Conservation (phyloP, 202 grass and related monocot genomes). For the Zoysia matrella region DNA sequence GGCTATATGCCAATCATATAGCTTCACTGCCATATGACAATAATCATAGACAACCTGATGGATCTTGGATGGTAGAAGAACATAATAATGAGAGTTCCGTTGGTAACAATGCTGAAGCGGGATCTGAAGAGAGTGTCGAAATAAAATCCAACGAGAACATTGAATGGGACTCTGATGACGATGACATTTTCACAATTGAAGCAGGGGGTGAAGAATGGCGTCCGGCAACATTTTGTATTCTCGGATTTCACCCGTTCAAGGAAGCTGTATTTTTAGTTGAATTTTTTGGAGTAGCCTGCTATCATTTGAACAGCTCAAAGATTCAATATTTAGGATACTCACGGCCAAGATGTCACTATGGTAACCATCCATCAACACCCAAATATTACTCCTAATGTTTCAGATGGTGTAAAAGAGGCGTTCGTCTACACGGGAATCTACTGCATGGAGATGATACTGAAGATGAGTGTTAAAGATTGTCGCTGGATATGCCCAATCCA, state of each 20-base stretch:
- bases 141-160: not conserved
- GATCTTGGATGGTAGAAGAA: conserved; percentile 12
- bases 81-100: not conserved
- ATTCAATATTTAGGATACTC: conserved; percentile 5
- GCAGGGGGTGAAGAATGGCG: no score
- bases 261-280: not conserved
- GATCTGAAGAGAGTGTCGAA: not conserved
- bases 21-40: no score
- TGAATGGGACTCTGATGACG: conserved; percentile 6
- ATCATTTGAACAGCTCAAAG: conserved; percentile 26
- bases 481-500: no score
- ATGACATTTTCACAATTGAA: not conserved
- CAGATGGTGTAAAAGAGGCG: no score
- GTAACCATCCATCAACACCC: no score
- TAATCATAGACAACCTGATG: not conserved
- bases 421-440: no score
- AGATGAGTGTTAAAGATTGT: no score
- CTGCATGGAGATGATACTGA: no score
- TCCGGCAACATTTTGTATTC: not conserved
- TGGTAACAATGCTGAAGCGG: not conserved
- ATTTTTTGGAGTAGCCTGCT: not conserved
- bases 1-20: no score
- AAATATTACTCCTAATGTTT: no score
- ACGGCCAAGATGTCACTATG: not conserved
- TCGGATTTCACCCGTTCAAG: conserved; percentile 24